Base-by-base conservation (phyloP, 2,329 filamentous ascomycete genomes). In the Aureobasidium sp. region DNA sequence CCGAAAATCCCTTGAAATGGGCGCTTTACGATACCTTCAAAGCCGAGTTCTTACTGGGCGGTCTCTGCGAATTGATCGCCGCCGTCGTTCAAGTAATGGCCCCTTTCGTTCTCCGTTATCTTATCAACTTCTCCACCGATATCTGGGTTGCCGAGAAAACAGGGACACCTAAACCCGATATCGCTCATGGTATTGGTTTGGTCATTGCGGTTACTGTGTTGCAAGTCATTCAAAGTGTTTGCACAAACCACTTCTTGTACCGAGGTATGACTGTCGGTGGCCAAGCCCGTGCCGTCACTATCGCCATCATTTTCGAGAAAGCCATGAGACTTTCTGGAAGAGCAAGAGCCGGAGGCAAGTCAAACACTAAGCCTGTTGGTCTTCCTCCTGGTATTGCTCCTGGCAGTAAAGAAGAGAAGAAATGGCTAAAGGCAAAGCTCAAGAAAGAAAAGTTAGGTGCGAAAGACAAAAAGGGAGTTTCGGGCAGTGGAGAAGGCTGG, bases 251-350 rank as follows among this genome's bases (percentile, higher is more conserved):
- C 69, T 96, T 95, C 75, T 87, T 97, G 69, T 97, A 93, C 69
- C 84, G 86, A 23, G 91, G 93, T 23, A 95, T 96, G 88, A 86
- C 95, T 75, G 84, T 95, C 40, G 94, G 93, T 64, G 94, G 90
- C 0, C 87, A 96, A 75, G 77, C 84, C 8, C 83, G 93, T 70
- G 90, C 86, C 0, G 87, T 90, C 0, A 77, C 97, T 45, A 95
- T 96, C 66, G 84, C 88, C 23, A 76, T 91, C 61, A 90, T 97
- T 61, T 97, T 95, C 69, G 89, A 94, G 71, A 97, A 97, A 73
- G 85, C 90, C 2, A 90, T 96, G 86, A 86, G 85, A 54, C 82
- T 97, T 17, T 96, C 92, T 0, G 90, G 87, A 11, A 82, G 92
- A 54, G 94, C 94, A 23, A 94, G 87, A 73, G 91, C 93, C 11